Conservation (phyloP, 2,329 filamentous ascomycete species). For the Catunica adiposa region DNA sequence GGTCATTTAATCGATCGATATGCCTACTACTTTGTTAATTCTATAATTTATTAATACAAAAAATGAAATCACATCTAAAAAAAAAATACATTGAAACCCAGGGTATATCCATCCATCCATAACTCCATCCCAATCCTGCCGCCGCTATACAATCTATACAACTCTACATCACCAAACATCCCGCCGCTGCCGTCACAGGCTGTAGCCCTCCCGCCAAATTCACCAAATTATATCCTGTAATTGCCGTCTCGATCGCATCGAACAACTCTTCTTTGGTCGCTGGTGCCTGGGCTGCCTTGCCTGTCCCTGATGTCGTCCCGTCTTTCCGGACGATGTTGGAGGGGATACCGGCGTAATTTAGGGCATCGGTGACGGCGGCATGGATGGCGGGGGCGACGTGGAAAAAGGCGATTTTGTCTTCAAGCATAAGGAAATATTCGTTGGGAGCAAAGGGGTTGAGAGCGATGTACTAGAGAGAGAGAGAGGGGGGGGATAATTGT, state of each 20-base stretch:
- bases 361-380: constrained; percentile 16
- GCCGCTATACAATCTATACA: not conserved
- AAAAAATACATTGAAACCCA: not conserved
- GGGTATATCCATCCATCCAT: not conserved
- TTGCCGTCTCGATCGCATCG: constrained; percentile 9
- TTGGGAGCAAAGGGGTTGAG: constrained; percentile 7
- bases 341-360: constrained; percentile 16
- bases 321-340: constrained; percentile 17
- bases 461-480: constrained; percentile 3
- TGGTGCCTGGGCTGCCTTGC: not conserved
- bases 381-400: constrained; percentile 17
- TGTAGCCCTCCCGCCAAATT: constrained; percentile 8
- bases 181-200: constrained; percentile 10
- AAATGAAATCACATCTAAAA: too few species aligned
- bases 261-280: not conserved
- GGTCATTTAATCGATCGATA: too few species aligned
- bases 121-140: not conserved
- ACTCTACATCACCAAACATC: constrained; percentile 9
- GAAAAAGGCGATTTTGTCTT: constrained; percentile 17
- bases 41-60: not conserved
- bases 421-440: constrained; percentile 11
- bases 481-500: too few species aligned
- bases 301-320: constrained; percentile 9
- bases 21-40: not conserved
- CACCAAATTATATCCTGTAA: constrained; percentile 10